Conservation (phyloP, 345 rosid species). For the Cardiospermum halicacabum region DNA sequence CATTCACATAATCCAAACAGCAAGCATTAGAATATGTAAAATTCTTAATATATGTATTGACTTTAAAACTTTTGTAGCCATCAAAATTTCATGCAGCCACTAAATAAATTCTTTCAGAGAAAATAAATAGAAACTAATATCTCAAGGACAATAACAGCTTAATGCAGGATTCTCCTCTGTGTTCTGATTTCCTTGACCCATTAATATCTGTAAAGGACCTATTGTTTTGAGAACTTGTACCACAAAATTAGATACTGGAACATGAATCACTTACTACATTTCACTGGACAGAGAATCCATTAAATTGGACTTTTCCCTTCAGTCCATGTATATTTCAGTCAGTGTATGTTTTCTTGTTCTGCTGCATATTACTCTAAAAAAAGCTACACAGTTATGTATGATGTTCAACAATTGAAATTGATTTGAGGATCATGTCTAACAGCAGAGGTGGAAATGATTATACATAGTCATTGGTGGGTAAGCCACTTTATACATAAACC, state of each 20-base stretch:
- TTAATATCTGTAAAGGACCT: neutral
- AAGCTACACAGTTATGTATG: neutral
- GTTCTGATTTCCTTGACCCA: neutral
- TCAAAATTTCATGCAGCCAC: neutral
- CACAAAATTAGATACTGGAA: no score
- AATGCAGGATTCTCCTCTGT: neutral
- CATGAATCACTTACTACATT: no score
- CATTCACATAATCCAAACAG: slow-evolving; percentile 13
- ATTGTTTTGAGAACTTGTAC: neutral
- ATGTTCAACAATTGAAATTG: neutral
- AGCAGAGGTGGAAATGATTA: neutral
- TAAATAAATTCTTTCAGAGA: neutral
- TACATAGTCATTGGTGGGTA: neutral
- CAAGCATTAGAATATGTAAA: neutral
- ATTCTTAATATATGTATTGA: neutral
- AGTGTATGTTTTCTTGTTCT: no score
- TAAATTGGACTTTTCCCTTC: neutral
- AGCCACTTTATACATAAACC: neutral
- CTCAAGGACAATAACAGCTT: neutral
- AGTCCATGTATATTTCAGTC: no score
- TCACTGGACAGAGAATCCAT: no score
- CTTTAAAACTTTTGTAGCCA: neutral
- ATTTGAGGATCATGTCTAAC: neutral
- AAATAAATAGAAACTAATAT: neutral
- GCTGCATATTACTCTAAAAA: no score